Conservation (phyloP, 2,329 filamentous ascomycete genomes). For the Colletotrichum sp. region DNA sequence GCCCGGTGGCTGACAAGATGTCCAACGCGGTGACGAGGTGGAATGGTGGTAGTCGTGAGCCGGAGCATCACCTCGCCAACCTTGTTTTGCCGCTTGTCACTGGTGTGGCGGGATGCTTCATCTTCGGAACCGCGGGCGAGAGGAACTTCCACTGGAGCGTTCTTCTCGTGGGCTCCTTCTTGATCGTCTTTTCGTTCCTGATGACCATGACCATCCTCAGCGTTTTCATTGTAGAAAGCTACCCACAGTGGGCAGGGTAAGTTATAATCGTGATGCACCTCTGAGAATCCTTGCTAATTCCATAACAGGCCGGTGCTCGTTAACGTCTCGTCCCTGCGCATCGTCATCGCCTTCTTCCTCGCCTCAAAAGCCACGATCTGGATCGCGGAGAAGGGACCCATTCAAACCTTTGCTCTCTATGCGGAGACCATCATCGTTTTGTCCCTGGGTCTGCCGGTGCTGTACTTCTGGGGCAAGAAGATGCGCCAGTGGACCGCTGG, state of each 20-base stretch:
- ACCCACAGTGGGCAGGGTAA: constrained; percentile 26
- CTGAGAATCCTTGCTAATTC: background rate
- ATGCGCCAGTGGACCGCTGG: constrained; percentile 34
- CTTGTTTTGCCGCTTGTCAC: constrained; percentile 32
- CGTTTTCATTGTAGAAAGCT: constrained; percentile 38
- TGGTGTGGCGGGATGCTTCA: constrained; percentile 32
- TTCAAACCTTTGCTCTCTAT: constrained; percentile 33
- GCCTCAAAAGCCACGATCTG: constrained; percentile 30
- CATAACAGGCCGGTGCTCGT: constrained; percentile 33
- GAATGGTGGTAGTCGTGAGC: constrained; percentile 30
- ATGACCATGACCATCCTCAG: constrained; percentile 30
- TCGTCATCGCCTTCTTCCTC: constrained; percentile 34
- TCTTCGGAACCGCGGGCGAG: constrained; percentile 35
- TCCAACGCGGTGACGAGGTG: constrained; percentile 32
- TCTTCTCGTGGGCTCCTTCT: constrained; percentile 28
- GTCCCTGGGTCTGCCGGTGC: constrained; percentile 30
- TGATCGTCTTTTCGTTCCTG: constrained; percentile 34
- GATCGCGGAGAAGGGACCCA: constrained; percentile 29
- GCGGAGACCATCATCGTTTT: constrained; percentile 35
- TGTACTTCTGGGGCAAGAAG: constrained; percentile 26
- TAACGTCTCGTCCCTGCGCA: constrained; percentile 35
- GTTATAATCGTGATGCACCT: accelerated
- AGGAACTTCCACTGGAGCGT: constrained; percentile 29
- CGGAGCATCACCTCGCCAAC: constrained; percentile 37
- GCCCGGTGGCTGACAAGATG: constrained; percentile 32